These are phyloP conservation scores for Penicillium sp. DNA, from an alignment of 2,329 filamentous ascomycete genomes.

Conservation along the genomic window DNA sequence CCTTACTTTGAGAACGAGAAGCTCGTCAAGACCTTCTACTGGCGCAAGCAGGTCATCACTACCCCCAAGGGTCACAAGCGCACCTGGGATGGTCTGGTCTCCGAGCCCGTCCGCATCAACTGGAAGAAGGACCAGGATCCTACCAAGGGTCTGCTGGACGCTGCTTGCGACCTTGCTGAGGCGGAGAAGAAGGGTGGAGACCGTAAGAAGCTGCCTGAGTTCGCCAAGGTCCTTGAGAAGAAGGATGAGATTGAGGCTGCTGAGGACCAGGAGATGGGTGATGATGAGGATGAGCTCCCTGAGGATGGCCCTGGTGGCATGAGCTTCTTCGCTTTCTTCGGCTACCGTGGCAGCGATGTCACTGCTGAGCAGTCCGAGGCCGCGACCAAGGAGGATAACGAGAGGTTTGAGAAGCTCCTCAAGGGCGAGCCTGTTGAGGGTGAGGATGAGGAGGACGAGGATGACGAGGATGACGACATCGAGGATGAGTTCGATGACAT, in stretches of 20 bases:
- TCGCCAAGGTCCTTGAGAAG: conserved; percentile 45
- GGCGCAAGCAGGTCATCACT: conserved; percentile 52
- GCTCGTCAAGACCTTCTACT: conserved; percentile 88
- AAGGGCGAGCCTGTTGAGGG: too few relatives aligned
- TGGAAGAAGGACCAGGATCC: conserved; percentile 83
- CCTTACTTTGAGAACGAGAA: conserved; percentile 68
- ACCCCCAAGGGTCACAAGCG: conserved; percentile 38
- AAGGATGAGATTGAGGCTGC: conserved; percentile 16
- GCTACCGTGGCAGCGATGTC: conserved; percentile 62
- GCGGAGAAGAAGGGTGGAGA: conserved; percentile 48
- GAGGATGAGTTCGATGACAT: conserved; percentile 59
- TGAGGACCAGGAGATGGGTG: conserved; percentile 33
- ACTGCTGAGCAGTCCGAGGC: conserved; percentile 61
- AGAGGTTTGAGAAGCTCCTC: too few relatives aligned
- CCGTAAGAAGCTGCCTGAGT: conserved; percentile 45
- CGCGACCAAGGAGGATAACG: conserved; percentile 51
- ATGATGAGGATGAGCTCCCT: conserved; percentile 21
- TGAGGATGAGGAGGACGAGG: conserved; percentile 46
- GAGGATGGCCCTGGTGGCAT: conserved; percentile 51
- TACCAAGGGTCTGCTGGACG: conserved; percentile 68
- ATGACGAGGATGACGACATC: conserved; percentile 52
- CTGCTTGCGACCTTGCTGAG: conserved; percentile 61
- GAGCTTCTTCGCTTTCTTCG: conserved; percentile 87
- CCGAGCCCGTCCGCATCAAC: conserved; percentile 75
- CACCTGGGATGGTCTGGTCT: conserved; percentile 68